These are phyloP conservation scores for Saitozyma sp. DNA, from an alignment of 768 basidiomycete genomes.

Conservation along the genomic window DNA sequence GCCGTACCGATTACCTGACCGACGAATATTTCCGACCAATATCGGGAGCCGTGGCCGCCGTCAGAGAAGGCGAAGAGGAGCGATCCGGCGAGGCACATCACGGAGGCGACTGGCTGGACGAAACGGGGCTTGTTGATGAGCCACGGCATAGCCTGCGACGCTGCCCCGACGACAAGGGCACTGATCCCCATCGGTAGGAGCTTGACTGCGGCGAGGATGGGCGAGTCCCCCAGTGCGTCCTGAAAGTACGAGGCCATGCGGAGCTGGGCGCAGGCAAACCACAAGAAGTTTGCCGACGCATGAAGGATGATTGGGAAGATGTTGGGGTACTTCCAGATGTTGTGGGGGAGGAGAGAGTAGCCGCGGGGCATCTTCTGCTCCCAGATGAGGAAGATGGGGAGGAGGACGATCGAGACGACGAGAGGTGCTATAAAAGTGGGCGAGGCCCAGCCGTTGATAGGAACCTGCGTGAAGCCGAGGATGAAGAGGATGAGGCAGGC, in stretches of 20 bases:
- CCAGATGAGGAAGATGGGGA: conserved; percentile 40
- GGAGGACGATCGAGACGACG: conserved; percentile 35
- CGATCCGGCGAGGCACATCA: conserved; percentile 36
- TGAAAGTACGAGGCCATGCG: conserved; percentile 48
- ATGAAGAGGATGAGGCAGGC: conserved; percentile 43
- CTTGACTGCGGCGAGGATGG: conserved; percentile 45
- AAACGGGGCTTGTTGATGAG: conserved; percentile 40
- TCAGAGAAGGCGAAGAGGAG: conserved; percentile 43
- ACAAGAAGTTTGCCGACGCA: conserved; percentile 44
- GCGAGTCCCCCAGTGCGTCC: conserved; percentile 28
- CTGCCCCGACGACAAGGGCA: conserved; percentile 39
- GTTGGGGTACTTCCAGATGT: conserved; percentile 44
- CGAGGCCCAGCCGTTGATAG: conserved; percentile 38
- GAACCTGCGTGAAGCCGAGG: conserved; percentile 46
- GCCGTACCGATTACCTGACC: conserved; percentile 37
- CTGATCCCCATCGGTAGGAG: conserved; percentile 48
- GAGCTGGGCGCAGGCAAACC: conserved; percentile 46
- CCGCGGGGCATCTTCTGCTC: conserved; percentile 34
- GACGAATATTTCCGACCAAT: conserved; percentile 45
- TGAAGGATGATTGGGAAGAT: conserved; percentile 44
- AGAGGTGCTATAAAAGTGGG: conserved; percentile 48
- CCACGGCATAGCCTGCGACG: conserved; percentile 35
- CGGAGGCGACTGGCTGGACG: conserved; percentile 36
- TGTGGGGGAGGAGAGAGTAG: conserved; percentile 43
- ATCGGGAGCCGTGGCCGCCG: conserved; percentile 39